Evolutionary conservation across 345 rosid genomes (phyloP).

Genomic region (Melaleuca quinquenervia): DNA sequence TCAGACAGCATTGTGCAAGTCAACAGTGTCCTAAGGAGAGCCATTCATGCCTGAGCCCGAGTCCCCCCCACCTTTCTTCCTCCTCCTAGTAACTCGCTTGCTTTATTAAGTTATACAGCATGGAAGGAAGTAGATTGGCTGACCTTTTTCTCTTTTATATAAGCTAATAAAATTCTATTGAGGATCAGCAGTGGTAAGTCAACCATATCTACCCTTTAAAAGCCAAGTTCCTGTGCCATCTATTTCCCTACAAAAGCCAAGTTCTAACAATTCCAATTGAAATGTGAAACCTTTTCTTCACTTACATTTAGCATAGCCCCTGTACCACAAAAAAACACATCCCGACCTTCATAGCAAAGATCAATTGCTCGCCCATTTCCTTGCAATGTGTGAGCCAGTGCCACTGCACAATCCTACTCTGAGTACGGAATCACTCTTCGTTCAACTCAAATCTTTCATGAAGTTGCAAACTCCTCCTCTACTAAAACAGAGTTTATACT

Average conservation of each 20-base stretch:
- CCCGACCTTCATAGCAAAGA: neutral
- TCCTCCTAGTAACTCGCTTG: neutral
- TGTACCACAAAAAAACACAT: neutral
- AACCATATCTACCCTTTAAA: neutral
- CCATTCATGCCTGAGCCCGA: neutral
- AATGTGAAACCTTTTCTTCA: neutral
- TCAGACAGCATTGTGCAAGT: neutral
- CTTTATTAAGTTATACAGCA: neutral
- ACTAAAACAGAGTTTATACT: neutral
- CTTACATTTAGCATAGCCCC: neutral
- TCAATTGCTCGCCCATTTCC: neutral
- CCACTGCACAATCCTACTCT: neutral
- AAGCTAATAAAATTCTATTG: neutral
- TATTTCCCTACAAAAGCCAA: neutral
- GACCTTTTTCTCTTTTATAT: neutral
- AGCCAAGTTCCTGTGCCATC: neutral
- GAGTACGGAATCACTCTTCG: neutral
- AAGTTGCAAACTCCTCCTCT: neutral
- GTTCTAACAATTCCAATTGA: neutral
- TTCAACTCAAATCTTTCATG: neutral
- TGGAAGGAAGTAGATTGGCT: neutral
- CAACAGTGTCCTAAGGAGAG: neutral
- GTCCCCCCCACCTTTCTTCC: neutral
- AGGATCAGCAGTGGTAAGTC: neutral
- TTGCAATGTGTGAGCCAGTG: neutral